Percentiles rank a stretch among this genome's conserved stretches.
Evolutionary conservation across 345 rosid species (phyloP).

Genomic region (Lepidium sativum): DNA sequence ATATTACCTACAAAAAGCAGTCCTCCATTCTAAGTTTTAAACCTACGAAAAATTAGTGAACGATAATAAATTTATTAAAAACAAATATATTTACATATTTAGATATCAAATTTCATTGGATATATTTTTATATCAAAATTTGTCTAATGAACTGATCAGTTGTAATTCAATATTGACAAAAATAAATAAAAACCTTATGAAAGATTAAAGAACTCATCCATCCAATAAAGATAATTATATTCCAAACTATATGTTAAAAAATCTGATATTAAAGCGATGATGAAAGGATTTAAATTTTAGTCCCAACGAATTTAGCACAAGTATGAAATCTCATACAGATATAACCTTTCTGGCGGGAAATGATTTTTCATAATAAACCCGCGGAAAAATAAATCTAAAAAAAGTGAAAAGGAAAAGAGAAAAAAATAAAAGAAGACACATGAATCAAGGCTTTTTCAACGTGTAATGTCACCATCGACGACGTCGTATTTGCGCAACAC

Average conservation of each 20-base stretch:
- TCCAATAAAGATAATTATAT: neutral
- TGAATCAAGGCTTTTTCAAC: constrained; percentile 21
- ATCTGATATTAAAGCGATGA: neutral
- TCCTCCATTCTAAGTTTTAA: neutral
- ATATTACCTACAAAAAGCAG: neutral
- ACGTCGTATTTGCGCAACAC: constrained; percentile 18
- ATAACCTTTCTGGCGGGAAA: constrained; percentile 14
- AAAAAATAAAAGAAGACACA: constrained; percentile 1
- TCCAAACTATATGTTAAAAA: neutral
- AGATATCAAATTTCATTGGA: too few species aligned
- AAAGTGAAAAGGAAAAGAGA: neutral
- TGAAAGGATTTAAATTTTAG: neutral
- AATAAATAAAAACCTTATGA: too few species aligned
- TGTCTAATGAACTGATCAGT: too few species aligned
- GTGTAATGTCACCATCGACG: constrained; percentile 12
- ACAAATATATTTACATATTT: too few species aligned
- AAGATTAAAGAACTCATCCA: neutral
- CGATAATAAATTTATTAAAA: too few species aligned
- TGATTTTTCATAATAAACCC: neutral
- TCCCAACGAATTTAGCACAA: neutral
- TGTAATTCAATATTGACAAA: too few species aligned
- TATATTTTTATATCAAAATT: too few species aligned
- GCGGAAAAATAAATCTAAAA: constrained; percentile 10
- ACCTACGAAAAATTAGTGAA: neutral
- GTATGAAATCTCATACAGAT: neutral